A percentile compares a stretch with the other conserved stretches of the same genome.
Conservation (phyloP, 2,329 filamentous ascomycete species). For the Fusarium poae region DNA sequence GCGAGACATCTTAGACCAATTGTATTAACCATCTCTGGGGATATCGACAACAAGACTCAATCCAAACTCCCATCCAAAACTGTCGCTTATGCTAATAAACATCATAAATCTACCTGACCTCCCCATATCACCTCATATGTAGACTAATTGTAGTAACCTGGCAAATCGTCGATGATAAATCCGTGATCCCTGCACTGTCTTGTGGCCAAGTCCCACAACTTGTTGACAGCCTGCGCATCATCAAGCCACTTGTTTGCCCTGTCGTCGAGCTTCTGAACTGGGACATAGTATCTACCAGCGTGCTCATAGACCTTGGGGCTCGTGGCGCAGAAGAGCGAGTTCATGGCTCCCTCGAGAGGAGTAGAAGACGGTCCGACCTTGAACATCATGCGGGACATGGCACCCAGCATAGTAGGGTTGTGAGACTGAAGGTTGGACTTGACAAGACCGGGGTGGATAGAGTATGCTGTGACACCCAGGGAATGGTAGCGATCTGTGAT, state of each 20-base stretch:
- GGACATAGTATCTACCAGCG: constrained; percentile 35
- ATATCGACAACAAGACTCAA: not conserved
- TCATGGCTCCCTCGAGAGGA: constrained; percentile 40
- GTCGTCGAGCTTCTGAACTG: constrained; percentile 36
- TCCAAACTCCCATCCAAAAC: not conserved
- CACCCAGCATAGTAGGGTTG: constrained; percentile 32
- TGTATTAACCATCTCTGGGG: not conserved
- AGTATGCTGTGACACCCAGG: constrained; percentile 44
- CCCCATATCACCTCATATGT: not conserved
- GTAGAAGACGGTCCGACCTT: constrained; percentile 31
- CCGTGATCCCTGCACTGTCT: constrained; percentile 23
- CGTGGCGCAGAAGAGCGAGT: constrained; percentile 44
- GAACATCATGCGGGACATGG: constrained; percentile 27
- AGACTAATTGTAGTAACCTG: not conserved
- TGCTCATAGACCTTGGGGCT: constrained; percentile 16
- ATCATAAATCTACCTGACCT: not conserved
- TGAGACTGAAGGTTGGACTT: constrained; percentile 38
- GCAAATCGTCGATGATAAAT: constrained; percentile 15
- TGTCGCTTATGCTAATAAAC: not conserved
- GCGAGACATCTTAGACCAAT: not conserved
- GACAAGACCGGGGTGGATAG: constrained; percentile 44
- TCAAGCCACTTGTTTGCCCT: constrained; percentile 41
- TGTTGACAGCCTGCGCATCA: constrained; percentile 31
- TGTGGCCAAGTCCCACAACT: constrained; percentile 25
- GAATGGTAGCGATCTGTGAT: constrained; percentile 39